A percentile compares a stretch with the other conserved stretches of the same genome.
phyloP scores from a whole-genome alignment of 495 filamentous ascomycete species.

The Neurospora intermedia region DNA sequence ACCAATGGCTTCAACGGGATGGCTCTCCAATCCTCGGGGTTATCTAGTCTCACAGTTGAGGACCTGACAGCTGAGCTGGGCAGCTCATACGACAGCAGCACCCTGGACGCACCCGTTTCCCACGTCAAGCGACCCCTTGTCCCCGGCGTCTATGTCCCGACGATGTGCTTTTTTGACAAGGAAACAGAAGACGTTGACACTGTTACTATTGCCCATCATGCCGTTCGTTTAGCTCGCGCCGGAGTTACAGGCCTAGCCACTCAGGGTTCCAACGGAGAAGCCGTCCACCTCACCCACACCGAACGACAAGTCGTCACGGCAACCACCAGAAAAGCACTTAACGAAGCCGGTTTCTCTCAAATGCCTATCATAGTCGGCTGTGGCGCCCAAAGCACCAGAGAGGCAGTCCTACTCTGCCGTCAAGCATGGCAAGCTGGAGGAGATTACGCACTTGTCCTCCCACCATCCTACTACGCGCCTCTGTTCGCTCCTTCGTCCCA shows the following conservation, averaged over 20 bases:
- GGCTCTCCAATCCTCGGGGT: conserved; percentile 23
- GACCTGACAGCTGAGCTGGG: conserved; percentile 18
- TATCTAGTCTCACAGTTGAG: conserved; percentile 25
- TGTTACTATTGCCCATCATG: conserved; percentile 58
- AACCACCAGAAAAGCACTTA: conserved; percentile 67
- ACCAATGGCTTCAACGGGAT: conserved; percentile 34
- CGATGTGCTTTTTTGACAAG: conserved; percentile 77
- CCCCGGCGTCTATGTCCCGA: conserved; percentile 76
- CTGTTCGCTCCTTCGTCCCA: conserved; percentile 48
- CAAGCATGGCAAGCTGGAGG: conserved; percentile 70
- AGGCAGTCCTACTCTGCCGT: conserved; percentile 69
- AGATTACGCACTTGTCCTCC: conserved; percentile 81
- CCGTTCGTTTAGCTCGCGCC: conserved; percentile 69
- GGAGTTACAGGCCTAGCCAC: conserved; percentile 74
- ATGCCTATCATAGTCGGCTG: conserved; percentile 84
- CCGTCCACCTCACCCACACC: conserved; percentile 65
- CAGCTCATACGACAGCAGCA: conserved; percentile 33
- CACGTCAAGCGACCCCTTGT: conserved; percentile 51
- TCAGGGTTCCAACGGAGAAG: conserved; percentile 87
- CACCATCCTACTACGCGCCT: conserved; percentile 75
- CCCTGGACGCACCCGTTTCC: conserved; percentile 27
- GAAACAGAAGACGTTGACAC: conserved; percentile 70
- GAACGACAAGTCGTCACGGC: conserved; percentile 67
- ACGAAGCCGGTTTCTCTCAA: conserved; percentile 54
- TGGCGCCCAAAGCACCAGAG: conserved; percentile 74